Conservation (phyloP, 139 green algal species). For the Chlamydomonas sp. region DNA sequence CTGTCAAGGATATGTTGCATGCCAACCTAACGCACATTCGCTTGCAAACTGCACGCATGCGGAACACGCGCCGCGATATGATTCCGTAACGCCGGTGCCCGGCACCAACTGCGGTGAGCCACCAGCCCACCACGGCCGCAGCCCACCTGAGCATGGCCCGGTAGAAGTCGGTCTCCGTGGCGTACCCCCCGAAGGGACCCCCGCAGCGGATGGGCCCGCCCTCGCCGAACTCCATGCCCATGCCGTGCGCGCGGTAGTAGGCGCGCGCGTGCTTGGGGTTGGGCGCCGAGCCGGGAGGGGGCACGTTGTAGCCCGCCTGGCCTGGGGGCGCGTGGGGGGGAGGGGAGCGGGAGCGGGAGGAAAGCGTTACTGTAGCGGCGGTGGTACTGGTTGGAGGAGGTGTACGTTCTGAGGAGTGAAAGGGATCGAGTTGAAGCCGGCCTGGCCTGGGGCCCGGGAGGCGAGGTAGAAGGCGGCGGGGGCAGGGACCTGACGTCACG, state of each 20-base stretch:
- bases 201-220: slow-evolving; percentile 24
- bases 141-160: slow-evolving; percentile 34
- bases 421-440: too few relatives aligned
- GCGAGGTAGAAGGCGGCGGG: too few relatives aligned
- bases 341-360: not conserved
- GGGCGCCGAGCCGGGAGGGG: slow-evolving; percentile 32
- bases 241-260: slow-evolving; percentile 38
- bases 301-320: slow-evolving; percentile 50
- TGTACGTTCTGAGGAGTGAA: too few relatives aligned
- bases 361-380: not conserved
- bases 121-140: not conserved
- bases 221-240: slow-evolving; percentile 41
- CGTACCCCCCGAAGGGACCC: slow-evolving; percentile 42
- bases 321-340: slow-evolving; percentile 2
- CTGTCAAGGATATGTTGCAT: too few relatives aligned
- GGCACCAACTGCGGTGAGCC: not conserved
- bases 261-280: slow-evolving; percentile 29
- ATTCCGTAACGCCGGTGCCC: too few relatives aligned
- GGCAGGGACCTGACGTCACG: too few relatives aligned
- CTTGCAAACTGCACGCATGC: too few relatives aligned
- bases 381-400: too few relatives aligned
- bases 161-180: slow-evolving; percentile 54
- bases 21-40: too few relatives aligned
- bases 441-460: too few relatives aligned
- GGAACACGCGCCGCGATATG: too few relatives aligned